Conservation (phyloP, 2,329 filamentous ascomycete species). For the Fusarium compactum region DNA sequence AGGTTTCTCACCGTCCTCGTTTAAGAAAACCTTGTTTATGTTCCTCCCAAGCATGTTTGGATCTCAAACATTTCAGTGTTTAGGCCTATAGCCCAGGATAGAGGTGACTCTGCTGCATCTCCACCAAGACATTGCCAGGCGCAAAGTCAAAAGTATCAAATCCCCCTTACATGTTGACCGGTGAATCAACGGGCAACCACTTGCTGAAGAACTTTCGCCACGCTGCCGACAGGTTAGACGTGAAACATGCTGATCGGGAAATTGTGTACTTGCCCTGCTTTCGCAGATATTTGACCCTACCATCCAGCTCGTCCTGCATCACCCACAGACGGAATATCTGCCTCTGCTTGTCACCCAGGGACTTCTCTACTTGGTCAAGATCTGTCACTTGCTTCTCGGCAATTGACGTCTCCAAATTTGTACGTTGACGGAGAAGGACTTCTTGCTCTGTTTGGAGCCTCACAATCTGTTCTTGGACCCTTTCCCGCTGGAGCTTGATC, state of each 20-base stretch:
- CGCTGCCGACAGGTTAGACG: background rate
- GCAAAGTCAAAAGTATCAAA: background rate
- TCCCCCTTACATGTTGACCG: no score
- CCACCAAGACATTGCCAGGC: background rate
- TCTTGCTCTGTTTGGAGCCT: background rate
- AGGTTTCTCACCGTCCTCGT: background rate
- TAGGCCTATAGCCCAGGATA: no score
- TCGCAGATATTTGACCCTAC: background rate
- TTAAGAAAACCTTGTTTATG: background rate
- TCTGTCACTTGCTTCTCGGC: background rate
- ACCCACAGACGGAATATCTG: background rate
- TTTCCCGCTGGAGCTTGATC: background rate
- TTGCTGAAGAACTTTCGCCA: background rate
- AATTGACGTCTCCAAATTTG: background rate
- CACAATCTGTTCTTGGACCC: background rate
- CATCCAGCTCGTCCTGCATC: no score
- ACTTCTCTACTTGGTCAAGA: background rate
- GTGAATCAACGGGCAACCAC: background rate
- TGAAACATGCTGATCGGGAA: rapidly evolving
- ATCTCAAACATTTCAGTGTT: background rate
- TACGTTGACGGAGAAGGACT: background rate
- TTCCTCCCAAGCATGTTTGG: background rate
- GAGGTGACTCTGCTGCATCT: no score
- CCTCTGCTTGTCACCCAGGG: background rate
- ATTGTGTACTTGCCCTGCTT: background rate